These are phyloP conservation scores for Cyclotella kingstonii DNA, from an alignment of 108 stramenopile genomes.

Conservation along the genomic window DNA sequence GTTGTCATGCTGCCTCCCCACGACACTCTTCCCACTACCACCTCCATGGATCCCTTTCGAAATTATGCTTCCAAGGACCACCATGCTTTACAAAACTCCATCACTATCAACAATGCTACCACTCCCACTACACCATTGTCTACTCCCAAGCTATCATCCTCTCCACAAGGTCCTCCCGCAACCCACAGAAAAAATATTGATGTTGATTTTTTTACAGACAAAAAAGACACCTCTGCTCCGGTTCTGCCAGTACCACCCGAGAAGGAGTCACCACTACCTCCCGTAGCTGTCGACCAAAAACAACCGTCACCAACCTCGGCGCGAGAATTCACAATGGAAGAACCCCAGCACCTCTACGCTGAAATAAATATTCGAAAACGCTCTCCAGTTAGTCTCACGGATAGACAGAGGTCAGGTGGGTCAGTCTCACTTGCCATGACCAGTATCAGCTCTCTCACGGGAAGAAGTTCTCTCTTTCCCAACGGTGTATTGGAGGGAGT, in stretches of 20 bases:
- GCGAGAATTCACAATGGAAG: background rate
- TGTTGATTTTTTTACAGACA: conserved; percentile 5
- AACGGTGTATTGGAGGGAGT: background rate
- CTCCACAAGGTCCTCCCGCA: background rate
- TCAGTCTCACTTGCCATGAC: conserved; percentile 10
- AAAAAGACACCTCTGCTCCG: no score
- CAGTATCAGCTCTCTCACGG: conserved; percentile 8
- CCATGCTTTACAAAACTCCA: background rate
- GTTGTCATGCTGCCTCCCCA: no score
- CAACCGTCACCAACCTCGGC: conserved; percentile 1
- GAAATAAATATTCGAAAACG: conserved; percentile 6
- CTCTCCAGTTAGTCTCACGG: background rate
- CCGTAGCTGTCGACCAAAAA: background rate
- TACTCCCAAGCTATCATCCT: background rate
- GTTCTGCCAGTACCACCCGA: background rate
- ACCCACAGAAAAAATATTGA: conserved; percentile 1
- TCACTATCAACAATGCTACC: background rate
- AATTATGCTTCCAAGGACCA: no score
- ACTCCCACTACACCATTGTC: background rate
- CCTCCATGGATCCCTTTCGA: no score
- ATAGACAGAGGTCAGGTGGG: conserved; percentile 4
- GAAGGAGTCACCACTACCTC: background rate
- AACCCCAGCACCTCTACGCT: conserved; percentile 10
- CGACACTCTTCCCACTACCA: no score
- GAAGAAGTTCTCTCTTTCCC: conserved; percentile 6